Conservation (phyloP, 768 basidiomycete genomes). For the Suillus subaureus region DNA sequence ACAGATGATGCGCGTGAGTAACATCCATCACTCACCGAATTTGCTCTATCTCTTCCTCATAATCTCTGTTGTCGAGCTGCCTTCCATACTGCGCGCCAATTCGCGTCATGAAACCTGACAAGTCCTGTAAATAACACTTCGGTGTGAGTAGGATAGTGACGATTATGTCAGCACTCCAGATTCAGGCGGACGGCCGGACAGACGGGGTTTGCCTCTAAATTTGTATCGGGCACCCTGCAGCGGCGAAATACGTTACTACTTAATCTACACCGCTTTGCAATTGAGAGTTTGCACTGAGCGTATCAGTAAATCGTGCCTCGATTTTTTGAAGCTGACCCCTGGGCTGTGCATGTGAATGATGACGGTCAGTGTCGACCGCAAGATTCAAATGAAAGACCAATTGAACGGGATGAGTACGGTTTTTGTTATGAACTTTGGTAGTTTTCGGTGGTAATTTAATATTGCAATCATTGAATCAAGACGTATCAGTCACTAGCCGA, state of each 20-base stretch:
- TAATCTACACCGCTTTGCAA: neutral
- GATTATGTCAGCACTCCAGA: neutral
- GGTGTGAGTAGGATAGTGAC: neutral
- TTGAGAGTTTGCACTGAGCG: neutral
- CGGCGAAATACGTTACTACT: neutral
- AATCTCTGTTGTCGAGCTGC: slow-evolving; percentile 38
- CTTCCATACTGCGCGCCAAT: slow-evolving; percentile 26
- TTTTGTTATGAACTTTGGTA: neutral
- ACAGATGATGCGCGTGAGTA: neutral
- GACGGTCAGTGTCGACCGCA: neutral
- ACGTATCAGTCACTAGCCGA: neutral
- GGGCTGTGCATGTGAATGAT: neutral
- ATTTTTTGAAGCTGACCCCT: neutral
- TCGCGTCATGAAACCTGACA: slow-evolving; percentile 21
- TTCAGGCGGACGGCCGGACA: neutral
- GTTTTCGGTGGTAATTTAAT: neutral
- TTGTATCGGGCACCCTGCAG: neutral
- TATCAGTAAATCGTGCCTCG: neutral
- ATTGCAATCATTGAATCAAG: neutral
- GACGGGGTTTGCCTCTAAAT: neutral
- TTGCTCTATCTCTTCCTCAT: slow-evolving; percentile 68
- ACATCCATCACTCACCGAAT: slow-evolving; percentile 50
- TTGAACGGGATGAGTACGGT: neutral
- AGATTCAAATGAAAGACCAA: neutral
- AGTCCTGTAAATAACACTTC: neutral